Evolutionary conservation across 345 rosid species (phyloP).

Genomic region (Combretum micranthum): DNA sequence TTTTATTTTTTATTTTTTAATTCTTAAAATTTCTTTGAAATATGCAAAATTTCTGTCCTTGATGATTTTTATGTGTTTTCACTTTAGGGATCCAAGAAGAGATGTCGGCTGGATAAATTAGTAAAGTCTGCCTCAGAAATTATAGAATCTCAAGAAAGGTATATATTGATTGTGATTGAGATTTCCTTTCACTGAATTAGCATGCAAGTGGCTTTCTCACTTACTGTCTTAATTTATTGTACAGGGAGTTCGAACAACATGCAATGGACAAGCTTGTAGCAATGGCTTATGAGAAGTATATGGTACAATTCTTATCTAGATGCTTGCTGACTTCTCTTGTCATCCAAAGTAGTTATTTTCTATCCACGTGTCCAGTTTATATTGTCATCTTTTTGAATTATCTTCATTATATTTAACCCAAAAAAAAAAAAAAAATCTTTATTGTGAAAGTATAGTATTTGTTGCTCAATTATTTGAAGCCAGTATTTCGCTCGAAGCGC

Average conservation of each 20-base stretch:
- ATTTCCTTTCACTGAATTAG: too few relatives aligned
- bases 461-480: too few relatives aligned
- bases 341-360: too few relatives aligned
- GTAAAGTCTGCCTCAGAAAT: slow-evolving; percentile 53
- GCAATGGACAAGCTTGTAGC: slow-evolving; percentile 71
- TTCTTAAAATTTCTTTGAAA: neutral
- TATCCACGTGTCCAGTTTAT: too few relatives aligned
- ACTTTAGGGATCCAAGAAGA: slow-evolving; percentile 65
- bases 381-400: too few relatives aligned
- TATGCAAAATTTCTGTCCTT: neutral
- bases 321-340: neutral
- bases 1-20: slow-evolving; percentile 2
- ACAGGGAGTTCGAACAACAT: slow-evolving; percentile 64
- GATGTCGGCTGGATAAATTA: slow-evolving; percentile 47
- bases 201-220: neutral
- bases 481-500: too few relatives aligned
- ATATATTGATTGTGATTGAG: slow-evolving; percentile 7
- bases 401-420: too few relatives aligned
- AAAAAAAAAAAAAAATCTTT: too few relatives aligned
- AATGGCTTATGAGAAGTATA: slow-evolving; percentile 82
- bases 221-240: neutral
- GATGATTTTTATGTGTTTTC: slow-evolving; percentile 13
- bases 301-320: slow-evolving; percentile 33
- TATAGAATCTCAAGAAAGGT: slow-evolving; percentile 74
- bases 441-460: too few relatives aligned